phyloP scores from a whole-genome alignment of 202 grass and related monocot species.

The Setaria viridis region DNA sequence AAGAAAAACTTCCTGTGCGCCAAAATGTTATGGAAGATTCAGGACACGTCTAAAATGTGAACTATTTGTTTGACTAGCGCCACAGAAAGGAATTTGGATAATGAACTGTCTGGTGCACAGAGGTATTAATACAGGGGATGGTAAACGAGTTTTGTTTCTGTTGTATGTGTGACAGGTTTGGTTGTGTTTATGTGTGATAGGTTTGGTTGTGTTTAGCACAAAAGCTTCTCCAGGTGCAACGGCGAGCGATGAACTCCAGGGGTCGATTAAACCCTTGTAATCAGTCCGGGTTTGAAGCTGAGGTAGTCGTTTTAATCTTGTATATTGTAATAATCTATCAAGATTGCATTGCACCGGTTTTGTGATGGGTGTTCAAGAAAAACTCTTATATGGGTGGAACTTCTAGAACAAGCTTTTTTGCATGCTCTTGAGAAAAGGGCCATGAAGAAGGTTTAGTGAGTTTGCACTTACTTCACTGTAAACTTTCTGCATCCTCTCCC shows the following conservation, averaged over 20 bases:
- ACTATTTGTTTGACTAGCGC: not conserved
- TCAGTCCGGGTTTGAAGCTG: not conserved
- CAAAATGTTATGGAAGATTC: slow-evolving; percentile 15
- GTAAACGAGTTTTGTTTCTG: not conserved
- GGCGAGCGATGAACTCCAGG: not conserved
- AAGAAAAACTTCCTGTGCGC: not conserved
- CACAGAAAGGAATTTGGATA: not conserved
- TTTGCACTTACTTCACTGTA: slow-evolving; percentile 10
- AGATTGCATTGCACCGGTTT: not conserved
- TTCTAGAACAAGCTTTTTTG: not conserved
- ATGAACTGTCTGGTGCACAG: not conserved
- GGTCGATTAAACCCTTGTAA: not conserved
- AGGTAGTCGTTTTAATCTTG: not conserved
- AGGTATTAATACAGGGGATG: not conserved
- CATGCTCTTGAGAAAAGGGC: not conserved
- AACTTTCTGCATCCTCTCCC: not conserved
- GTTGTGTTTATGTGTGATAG: not conserved
- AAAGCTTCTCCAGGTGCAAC: not conserved
- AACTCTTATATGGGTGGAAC: not conserved
- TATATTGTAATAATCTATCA: not conserved
- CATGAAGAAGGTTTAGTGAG: not conserved
- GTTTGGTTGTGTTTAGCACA: not conserved
- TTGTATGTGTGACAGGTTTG: not conserved
- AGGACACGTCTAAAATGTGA: not conserved
- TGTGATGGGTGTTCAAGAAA: not conserved